These are phyloP conservation scores for Novymonas esmeraldas DNA, from an alignment of 208 protist genomes.

Conservation along the genomic window DNA sequence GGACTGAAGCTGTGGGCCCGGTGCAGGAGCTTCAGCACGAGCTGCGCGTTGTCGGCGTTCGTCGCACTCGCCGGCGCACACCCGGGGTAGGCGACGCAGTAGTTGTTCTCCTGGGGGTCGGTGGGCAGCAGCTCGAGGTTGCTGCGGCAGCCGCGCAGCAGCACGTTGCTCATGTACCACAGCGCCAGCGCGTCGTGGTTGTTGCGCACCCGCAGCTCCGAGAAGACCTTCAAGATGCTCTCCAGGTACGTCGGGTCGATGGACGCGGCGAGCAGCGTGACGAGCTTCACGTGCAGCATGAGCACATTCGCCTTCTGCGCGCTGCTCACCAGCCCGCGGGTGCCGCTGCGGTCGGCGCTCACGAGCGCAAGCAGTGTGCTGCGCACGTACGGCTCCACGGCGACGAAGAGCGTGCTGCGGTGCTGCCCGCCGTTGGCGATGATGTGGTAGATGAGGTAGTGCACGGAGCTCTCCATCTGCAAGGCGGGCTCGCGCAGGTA, in stretches of 20 bases:
- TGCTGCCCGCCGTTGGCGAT: conserved; percentile 86
- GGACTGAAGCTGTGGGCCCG: conserved; percentile 82
- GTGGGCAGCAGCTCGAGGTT: conserved; percentile 88
- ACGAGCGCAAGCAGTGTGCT: conserved; percentile 80
- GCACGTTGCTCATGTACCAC: conserved; percentile 89
- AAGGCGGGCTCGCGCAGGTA: conserved; percentile 73
- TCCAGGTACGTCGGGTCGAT: conserved; percentile 87
- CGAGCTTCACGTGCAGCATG: conserved; percentile 89
- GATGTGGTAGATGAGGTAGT: conserved; percentile 87
- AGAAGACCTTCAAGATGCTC: conserved; percentile 82
- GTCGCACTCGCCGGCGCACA: conserved; percentile 75
- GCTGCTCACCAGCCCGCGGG: conserved; percentile 61
- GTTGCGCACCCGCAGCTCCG: conserved; percentile 72
- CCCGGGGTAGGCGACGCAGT: conserved; percentile 79
- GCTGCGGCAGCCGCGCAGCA: conserved; percentile 76
- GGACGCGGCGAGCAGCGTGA: conserved; percentile 68
- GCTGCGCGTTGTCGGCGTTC: conserved; percentile 87
- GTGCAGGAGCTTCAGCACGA: conserved; percentile 84
- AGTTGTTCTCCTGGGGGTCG: conserved; percentile 86
- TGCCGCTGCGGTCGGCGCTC: conserved; percentile 58
- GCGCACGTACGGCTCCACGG: conserved; percentile 88
- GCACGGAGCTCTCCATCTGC: conserved; percentile 84
- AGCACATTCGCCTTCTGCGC: conserved; percentile 87
- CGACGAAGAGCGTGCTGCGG: conserved; percentile 76
- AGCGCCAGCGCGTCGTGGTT: conserved; percentile 90